Percentiles rank a stretch among this genome's conserved stretches.
Evolutionary conservation across 768 basidiomycete species (phyloP).

Genomic region (Pulveroboletus ravenelii): DNA sequence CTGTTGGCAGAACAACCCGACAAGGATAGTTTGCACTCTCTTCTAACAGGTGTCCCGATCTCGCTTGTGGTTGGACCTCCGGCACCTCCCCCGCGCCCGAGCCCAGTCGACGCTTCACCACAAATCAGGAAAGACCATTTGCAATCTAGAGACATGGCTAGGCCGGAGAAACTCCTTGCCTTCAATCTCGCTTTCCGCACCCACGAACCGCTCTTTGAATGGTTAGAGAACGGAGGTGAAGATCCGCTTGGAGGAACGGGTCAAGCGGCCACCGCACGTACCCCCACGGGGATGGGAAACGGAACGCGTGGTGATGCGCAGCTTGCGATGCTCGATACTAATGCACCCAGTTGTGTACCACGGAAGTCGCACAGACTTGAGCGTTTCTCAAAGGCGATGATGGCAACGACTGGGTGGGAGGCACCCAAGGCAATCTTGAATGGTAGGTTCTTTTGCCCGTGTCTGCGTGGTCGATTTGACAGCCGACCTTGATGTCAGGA

Average conservation of each 20-base stretch:
- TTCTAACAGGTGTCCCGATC: background rate
- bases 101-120: background rate
- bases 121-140: background rate
- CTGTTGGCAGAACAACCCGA: background rate
- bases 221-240: slow-evolving; percentile 60
- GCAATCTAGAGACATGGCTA: background rate
- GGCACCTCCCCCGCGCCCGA: background rate
- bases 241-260: slow-evolving; percentile 25
- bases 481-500: slow-evolving; percentile 31
- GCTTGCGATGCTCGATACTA: background rate
- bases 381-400: slow-evolving; percentile 75
- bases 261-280: slow-evolving; percentile 10
- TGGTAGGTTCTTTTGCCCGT: slow-evolving; percentile 33
- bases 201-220: slow-evolving; percentile 56
- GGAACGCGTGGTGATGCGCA: background rate
- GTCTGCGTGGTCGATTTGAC: background rate
- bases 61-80: background rate
- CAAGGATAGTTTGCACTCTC: background rate
- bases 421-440: slow-evolving; percentile 53
- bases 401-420: slow-evolving; percentile 68
- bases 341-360: background rate
- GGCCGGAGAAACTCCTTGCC: slow-evolving; percentile 37
- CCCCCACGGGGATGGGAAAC: background rate
- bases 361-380: slow-evolving; percentile 51
- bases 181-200: slow-evolving; percentile 70